These are phyloP conservation scores for Phytophthora cactorum DNA, from an alignment of 352 stramenopile genomes.

Conservation along the genomic window DNA sequence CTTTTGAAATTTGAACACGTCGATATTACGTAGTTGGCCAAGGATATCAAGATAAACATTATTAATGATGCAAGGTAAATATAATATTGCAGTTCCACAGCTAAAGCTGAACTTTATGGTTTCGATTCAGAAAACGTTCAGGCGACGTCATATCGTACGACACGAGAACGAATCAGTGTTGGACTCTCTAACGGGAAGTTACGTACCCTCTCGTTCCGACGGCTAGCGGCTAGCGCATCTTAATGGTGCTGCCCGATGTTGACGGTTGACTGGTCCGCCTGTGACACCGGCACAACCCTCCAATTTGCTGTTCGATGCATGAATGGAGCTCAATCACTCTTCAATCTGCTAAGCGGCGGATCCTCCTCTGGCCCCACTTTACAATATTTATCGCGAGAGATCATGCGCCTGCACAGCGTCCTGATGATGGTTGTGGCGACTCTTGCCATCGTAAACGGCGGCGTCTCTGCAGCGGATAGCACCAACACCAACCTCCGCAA, in stretches of 20 bases:
- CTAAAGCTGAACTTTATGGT: neutral
- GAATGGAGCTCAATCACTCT: conserved; percentile 5
- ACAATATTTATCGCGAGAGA: neutral
- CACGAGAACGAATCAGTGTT: neutral
- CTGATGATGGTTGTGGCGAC: conserved; percentile 4
- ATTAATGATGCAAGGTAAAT: neutral
- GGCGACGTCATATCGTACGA: neutral
- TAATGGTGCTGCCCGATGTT: neutral
- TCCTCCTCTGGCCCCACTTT: neutral
- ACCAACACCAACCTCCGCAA: neutral
- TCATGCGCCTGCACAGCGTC: conserved; percentile 12
- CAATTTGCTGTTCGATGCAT: neutral
- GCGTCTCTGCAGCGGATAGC: neutral
- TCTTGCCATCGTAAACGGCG: neutral
- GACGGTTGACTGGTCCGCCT: neutral
- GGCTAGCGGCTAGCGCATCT: neutral
- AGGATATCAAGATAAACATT: no score
- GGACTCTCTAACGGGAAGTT: neutral
- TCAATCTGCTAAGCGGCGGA: conserved; percentile 2
- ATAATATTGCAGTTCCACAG: neutral
- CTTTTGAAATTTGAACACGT: neutral
- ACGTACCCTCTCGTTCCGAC: neutral
- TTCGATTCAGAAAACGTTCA: neutral
- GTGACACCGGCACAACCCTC: neutral
- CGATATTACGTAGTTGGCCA: no score